A percentile compares a stretch with the other conserved stretches of the same genome.
These are phyloP conservation scores for Colletotrichum orchidophilum DNA, from an alignment of 2,329 filamentous ascomycete species.

Conservation along the genomic window DNA sequence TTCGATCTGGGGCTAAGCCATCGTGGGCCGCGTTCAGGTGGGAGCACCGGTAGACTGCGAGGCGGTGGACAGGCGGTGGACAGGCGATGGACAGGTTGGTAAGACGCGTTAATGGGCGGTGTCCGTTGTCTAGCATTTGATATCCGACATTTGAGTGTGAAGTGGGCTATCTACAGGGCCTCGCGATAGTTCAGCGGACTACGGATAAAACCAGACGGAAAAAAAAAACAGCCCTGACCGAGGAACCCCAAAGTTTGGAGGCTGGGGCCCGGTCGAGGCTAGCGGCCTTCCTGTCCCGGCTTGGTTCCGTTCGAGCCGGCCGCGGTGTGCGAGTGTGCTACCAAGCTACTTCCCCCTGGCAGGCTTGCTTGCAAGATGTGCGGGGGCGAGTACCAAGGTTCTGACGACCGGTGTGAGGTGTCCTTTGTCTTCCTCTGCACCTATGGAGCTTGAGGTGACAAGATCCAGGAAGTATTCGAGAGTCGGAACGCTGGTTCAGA, in stretches of 20 bases:
- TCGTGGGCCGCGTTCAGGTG: neutral
- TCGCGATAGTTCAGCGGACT: neutral
- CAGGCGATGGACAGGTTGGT: neutral
- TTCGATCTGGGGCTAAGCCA: neutral
- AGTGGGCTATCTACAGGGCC: neutral
- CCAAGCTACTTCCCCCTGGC: neutral
- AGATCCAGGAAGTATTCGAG: neutral
- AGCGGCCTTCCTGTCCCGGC: constrained; percentile 24
- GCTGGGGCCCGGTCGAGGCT: constrained; percentile 7
- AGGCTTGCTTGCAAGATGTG: neutral
- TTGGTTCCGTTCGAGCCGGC: constrained; percentile 13
- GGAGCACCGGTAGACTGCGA: neutral
- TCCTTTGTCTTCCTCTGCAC: neutral
- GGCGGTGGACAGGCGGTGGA: neutral
- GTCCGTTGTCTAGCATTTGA: neutral
- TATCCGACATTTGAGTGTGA: neutral
- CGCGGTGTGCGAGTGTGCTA: neutral
- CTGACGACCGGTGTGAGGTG: neutral
- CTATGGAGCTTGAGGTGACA: neutral
- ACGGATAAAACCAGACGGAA: neutral
- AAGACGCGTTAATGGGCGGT: neutral
- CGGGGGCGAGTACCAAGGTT: neutral
- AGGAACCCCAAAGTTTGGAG: neutral
- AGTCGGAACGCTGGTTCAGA: neutral
- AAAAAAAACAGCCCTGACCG: neutral